These are phyloP conservation scores for Colletotrichum sp. DNA, from an alignment of 2,329 filamentous ascomycete species.

Conservation along the genomic window DNA sequence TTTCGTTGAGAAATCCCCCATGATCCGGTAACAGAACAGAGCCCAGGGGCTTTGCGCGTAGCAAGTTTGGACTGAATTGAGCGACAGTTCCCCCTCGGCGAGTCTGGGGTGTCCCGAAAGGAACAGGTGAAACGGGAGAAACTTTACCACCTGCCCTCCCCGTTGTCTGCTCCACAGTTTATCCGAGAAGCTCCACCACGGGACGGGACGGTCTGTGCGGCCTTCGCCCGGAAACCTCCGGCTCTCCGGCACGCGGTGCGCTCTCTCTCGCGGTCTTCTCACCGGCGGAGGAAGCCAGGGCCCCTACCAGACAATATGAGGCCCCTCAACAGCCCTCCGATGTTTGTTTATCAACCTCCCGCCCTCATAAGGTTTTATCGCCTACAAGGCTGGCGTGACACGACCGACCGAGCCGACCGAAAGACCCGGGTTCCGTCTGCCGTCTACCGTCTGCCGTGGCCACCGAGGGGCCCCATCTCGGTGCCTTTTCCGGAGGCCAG, in stretches of 20 bases:
- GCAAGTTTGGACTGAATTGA: neutral
- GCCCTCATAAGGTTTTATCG: neutral
- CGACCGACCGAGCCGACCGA: neutral
- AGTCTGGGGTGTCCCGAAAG: neutral
- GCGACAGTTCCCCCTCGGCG: neutral
- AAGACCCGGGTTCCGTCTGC: neutral
- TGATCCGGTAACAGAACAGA: neutral
- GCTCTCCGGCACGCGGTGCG: neutral
- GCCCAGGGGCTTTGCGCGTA: neutral
- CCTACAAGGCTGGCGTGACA: neutral
- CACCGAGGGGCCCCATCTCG: neutral
- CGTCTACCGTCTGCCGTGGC: neutral
- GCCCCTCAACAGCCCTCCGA: neutral
- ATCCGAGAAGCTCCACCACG: neutral
- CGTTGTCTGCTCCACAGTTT: neutral
- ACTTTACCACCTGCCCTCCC: neutral
- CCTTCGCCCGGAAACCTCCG: neutral
- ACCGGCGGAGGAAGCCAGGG: neutral
- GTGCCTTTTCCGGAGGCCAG: neutral
- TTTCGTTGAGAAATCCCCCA: neutral
- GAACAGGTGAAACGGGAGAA: slow-evolving; percentile 12
- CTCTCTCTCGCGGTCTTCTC: neutral
- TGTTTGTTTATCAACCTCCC: neutral
- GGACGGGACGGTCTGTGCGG: slow-evolving; percentile 1
- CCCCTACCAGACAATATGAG: neutral